Evolutionary conservation across 805 yeast genomes (phyloP), one percentile per base, ranked within the genome.

Genomic region (Brettanomyces custersianus): DNA sequence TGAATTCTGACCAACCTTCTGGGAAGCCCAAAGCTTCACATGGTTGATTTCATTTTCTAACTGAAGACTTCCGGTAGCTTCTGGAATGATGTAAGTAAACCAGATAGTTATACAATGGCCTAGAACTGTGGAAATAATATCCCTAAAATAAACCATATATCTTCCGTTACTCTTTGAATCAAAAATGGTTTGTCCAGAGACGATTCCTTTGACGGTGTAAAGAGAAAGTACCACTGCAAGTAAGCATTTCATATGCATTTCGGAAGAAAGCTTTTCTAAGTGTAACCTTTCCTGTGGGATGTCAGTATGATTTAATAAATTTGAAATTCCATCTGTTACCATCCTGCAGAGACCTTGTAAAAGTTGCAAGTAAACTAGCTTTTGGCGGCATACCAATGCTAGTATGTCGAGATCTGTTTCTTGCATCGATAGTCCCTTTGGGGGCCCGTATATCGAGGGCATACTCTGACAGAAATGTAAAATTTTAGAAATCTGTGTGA

Each of bases 201-300:
- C 13, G 12, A 33, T 19, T 21, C 31, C 35, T 10, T 33, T 38
- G n/a, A 28, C 33, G 12, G 40, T 43, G 15, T 41, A 31, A 29
- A 43, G 20, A 25, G 37, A 41, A 18, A 34, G 39, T 15, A 22
- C 28, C 7, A 21, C 20, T 10, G 29, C 8, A 9, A 33, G 7
- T 11, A 24, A 8, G 17, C n/a, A 15, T 19, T 31, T 7, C 26
- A 11, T 19, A 13, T 20, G n/a, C 21, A 31, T 12, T 13, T 31
- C 12, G 17, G n/a, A 7, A 19, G 21, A 31, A 9, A 31, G 25
- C 29, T 27, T 10, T 11, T 12, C 16, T 22, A 22, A 22, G 12
- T 22, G 12, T 22, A 10, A 10, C 12, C 25, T 22, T n/a, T n/a
- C n/a, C 12, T 22, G 25, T 22, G 25, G 12, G 12, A 10, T n/a